A percentile compares a stretch with the other conserved stretches of the same genome.
phyloP scores from a whole-genome alignment of 495 filamentous ascomycete species.

The Penicillium coffeae region DNA sequence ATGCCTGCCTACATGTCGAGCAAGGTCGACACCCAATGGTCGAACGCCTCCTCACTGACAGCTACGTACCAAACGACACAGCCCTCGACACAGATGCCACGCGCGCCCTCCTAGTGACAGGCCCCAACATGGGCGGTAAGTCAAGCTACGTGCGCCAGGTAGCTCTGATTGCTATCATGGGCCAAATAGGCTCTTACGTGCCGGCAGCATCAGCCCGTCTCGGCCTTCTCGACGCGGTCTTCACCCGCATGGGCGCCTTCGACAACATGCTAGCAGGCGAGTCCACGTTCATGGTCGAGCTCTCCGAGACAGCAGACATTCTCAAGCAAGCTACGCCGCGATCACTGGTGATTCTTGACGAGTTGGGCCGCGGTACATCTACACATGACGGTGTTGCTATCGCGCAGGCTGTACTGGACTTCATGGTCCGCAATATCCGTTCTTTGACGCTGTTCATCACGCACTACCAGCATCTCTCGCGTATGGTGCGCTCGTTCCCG shows the following conservation, averaged over 20 bases:
- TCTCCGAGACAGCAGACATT: conserved; percentile 87
- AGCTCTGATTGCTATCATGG: conserved; percentile 89
- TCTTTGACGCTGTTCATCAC: conserved; percentile 93
- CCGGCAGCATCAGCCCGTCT: conserved; percentile 71
- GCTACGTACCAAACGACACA: conserved; percentile 91
- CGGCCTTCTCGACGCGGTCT: conserved; percentile 84
- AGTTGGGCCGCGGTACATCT: conserved; percentile 85
- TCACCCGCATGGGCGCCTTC: conserved; percentile 94
- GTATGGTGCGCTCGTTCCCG: conserved; percentile 63
- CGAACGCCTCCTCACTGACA: conserved; percentile 79
- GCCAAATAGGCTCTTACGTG: conserved; percentile 91
- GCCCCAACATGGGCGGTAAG: conserved; percentile 99
- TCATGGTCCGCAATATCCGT: conserved; percentile 68
- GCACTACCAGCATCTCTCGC: conserved; percentile 85
- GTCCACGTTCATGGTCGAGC: conserved; percentile 96
- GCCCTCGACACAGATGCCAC: conserved; percentile 59
- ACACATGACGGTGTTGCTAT: conserved; percentile 97
- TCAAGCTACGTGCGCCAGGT: conserved; percentile 90
- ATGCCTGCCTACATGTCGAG: conserved; percentile 65
- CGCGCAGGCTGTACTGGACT: conserved; percentile 82
- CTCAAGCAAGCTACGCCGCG: conserved; percentile 79
- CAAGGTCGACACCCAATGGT: conserved; percentile 94
- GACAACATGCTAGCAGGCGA: conserved; percentile 97
- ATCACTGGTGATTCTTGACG: conserved; percentile 87
- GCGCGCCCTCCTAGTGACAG: conserved; percentile 82